phyloP scores from a whole-genome alignment of 331 rosid species.

The Dryas integrifolia region DNA sequence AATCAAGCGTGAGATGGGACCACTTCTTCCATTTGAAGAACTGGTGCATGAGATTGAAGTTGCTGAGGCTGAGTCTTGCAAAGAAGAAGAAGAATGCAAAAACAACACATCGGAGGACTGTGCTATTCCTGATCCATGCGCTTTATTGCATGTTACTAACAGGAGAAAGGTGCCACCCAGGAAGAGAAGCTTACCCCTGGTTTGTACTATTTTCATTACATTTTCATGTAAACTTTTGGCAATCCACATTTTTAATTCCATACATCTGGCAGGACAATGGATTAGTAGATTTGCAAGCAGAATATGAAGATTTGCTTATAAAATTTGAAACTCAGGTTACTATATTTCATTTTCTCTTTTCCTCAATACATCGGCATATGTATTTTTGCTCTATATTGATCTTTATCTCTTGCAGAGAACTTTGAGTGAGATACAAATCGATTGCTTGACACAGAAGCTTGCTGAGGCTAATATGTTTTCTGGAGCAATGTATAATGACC shows the following conservation, averaged over 20 bases:
- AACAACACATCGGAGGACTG: conserved; percentile 34
- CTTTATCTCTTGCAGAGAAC: conserved; percentile 58
- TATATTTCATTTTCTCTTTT: conserved; percentile 11
- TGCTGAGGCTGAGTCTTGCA: conserved; percentile 38
- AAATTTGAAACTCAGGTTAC: conserved; percentile 65
- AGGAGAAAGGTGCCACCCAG: conserved; percentile 61
- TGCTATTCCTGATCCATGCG: conserved; percentile 57
- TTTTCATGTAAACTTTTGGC: conserved; percentile 23
- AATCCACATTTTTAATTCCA: conserved; percentile 30
- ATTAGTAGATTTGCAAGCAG: conserved; percentile 47
- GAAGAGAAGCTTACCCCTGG: conserved; percentile 62
- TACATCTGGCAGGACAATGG: conserved; percentile 59
- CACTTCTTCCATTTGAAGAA: conserved; percentile 76
- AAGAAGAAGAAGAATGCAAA: conserved; percentile 42
- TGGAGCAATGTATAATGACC: conserved; percentile 30
- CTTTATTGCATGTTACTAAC: conserved; percentile 75
- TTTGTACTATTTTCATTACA: conserved; percentile 35
- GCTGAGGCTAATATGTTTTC: conserved; percentile 37
- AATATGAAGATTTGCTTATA: conserved; percentile 67
- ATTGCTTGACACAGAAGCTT: conserved; percentile 57
- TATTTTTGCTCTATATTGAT: neutral
- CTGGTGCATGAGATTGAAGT: conserved; percentile 48
- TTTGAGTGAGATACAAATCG: conserved; percentile 59
- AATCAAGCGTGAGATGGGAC: conserved; percentile 50
- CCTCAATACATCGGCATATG: neutral